These are phyloP conservation scores for Hypomontagnella monticulosa DNA, from an alignment of 495 filamentous ascomycete genomes.

Conservation along the genomic window DNA sequence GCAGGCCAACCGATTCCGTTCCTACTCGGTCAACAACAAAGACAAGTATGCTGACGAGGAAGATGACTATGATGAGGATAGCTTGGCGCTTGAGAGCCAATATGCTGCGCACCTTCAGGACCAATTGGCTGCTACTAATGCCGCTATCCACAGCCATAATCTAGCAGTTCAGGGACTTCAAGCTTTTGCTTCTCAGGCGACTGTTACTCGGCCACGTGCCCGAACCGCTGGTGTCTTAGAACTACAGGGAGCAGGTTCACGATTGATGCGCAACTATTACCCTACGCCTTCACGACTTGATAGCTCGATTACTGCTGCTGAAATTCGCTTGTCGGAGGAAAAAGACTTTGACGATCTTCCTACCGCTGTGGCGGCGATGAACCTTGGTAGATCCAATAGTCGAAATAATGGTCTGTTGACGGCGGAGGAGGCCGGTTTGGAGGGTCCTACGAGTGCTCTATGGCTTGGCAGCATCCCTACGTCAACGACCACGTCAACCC, in stretches of 20 bases:
- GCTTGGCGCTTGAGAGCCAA: slow-evolving; percentile 76
- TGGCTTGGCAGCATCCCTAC: slow-evolving; percentile 99
- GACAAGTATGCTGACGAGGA: slow-evolving; percentile 98
- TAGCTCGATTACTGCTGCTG: slow-evolving; percentile 81
- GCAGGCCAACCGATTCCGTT: slow-evolving; percentile 87
- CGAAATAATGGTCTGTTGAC: slow-evolving; percentile 65
- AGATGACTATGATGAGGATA: slow-evolving; percentile 78
- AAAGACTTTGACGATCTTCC: slow-evolving; percentile 73
- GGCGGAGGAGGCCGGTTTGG: slow-evolving; percentile 79
- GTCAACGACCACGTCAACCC: slow-evolving; percentile 91
- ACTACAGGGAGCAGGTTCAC: slow-evolving; percentile 69
- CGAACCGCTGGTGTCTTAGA: slow-evolving; percentile 88
- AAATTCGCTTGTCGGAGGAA: slow-evolving; percentile 76
- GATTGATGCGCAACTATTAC: slow-evolving; percentile 79
- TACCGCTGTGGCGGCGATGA: slow-evolving; percentile 82
- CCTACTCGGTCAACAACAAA: slow-evolving; percentile 98
- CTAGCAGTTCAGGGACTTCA: slow-evolving; percentile 81
- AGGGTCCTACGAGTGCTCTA: slow-evolving; percentile 89
- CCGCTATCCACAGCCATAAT: slow-evolving; percentile 92
- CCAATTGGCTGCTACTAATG: slow-evolving; percentile 79
- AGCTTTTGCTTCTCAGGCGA: slow-evolving; percentile 79
- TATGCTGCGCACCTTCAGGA: slow-evolving; percentile 69
- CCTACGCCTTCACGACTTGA: slow-evolving; percentile 85
- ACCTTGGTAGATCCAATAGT: slow-evolving; percentile 70
- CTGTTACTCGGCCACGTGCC: slow-evolving; percentile 83